phyloP scores from a whole-genome alignment of 352 stramenopile genomes.

The Globisporangium cystogenes region DNA sequence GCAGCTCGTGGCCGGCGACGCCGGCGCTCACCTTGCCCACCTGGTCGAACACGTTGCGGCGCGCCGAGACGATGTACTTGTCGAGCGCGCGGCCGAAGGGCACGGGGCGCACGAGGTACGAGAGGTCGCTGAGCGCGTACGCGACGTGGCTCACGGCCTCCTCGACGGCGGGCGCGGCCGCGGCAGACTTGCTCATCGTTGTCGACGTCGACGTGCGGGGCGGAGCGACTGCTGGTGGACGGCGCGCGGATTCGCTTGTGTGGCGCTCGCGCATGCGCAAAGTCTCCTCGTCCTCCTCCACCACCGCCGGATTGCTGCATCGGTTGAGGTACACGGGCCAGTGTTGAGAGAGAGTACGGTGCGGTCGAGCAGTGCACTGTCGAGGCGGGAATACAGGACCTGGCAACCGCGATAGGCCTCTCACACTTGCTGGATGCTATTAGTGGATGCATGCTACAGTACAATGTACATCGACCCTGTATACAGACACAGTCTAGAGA shows the following conservation, averaged over 20 bases:
- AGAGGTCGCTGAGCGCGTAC: conserved; percentile 74
- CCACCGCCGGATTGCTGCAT: not conserved
- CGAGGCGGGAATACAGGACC: not conserved
- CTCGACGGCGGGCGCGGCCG: conserved; percentile 33
- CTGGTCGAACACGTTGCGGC: conserved; percentile 77
- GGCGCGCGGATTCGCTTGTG: conserved; percentile 4
- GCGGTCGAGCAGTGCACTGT: not conserved
- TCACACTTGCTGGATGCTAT: too few relatives aligned
- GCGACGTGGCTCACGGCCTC: conserved; percentile 76
- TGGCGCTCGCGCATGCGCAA: not conserved
- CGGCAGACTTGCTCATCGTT: not conserved
- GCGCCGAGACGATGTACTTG: conserved; percentile 64
- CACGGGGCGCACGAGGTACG: conserved; percentile 61
- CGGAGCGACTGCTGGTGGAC: conserved; percentile 4
- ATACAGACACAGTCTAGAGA: too few relatives aligned
- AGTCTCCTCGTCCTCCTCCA: conserved; percentile 2
- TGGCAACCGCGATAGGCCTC: not conserved
- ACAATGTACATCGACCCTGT: too few relatives aligned
- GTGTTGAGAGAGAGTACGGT: not conserved
- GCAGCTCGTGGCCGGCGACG: conserved; percentile 47
- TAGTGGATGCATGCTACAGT: too few relatives aligned
- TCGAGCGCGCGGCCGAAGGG: conserved; percentile 56
- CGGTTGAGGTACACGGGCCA: not conserved
- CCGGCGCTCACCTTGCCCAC: conserved; percentile 53
- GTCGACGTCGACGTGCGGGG: too few relatives aligned